A percentile compares a stretch with the other conserved stretches of the same genome.
phyloP scores from a whole-genome alignment of 768 basidiomycete genomes.

The Rhodotorula babjevae region DNA sequence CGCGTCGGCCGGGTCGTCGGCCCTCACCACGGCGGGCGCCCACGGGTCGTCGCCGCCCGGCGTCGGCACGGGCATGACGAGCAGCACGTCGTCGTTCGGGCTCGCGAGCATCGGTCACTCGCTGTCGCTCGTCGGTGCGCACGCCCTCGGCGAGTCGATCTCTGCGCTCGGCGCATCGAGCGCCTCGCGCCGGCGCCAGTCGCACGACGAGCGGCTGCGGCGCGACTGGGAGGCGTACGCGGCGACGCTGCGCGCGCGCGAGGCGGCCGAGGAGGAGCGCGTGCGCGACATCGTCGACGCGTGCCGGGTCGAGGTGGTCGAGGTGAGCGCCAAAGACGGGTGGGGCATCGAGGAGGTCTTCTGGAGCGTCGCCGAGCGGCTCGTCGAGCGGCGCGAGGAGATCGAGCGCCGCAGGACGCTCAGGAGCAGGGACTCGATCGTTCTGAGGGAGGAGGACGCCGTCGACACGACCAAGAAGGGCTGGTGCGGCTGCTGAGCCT shows the following conservation, averaged over 20 bases:
- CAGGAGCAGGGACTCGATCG: conserved; percentile 76
- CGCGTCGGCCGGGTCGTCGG: background rate
- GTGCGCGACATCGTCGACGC: conserved; percentile 52
- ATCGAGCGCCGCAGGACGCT: conserved; percentile 77
- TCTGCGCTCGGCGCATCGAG: conserved; percentile 1
- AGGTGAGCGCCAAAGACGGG: conserved; percentile 88
- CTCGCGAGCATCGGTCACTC: background rate
- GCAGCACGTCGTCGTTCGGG: background rate
- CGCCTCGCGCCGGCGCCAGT: conserved; percentile 4
- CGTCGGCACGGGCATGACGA: background rate
- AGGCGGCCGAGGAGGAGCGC: conserved; percentile 60
- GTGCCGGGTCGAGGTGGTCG: conserved; percentile 80
- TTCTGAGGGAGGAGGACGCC: conserved; percentile 51
- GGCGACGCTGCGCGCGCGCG: conserved; percentile 45
- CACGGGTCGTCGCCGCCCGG: background rate
- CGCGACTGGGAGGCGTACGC: conserved; percentile 43
- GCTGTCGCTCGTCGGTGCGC: conserved; percentile 2
- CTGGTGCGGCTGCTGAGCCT: conserved; percentile 33
- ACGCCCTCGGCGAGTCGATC: background rate
- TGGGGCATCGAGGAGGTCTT: conserved; percentile 73
- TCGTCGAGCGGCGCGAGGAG: conserved; percentile 68
- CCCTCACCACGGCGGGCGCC: background rate
- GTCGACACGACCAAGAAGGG: conserved; percentile 6
- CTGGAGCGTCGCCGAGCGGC: conserved; percentile 68
- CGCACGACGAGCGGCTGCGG: conserved; percentile 18